These are phyloP conservation scores for Monosporozyma servazzii DNA, from an alignment of 805 yeast genomes.

Conservation along the genomic window DNA sequence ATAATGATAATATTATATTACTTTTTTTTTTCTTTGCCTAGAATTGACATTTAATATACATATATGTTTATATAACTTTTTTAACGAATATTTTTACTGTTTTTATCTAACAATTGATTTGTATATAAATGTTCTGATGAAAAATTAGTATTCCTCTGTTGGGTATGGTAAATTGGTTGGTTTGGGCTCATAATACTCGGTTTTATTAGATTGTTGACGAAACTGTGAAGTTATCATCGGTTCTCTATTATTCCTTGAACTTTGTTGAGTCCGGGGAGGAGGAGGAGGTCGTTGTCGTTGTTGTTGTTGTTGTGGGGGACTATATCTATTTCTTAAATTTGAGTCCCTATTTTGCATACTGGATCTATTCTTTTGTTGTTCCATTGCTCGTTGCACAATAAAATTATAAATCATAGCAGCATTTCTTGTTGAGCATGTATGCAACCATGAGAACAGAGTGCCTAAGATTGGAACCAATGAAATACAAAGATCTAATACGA, in stretches of 20 bases:
- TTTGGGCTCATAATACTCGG: background rate
- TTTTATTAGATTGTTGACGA: background rate
- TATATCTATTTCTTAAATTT: background rate
- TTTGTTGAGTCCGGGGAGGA: background rate
- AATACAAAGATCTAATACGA: slow-evolving; percentile 61
- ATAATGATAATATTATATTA: too few species aligned
- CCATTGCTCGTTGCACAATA: slow-evolving; percentile 19
- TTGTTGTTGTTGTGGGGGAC: slow-evolving; percentile 1
- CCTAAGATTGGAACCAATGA: slow-evolving; percentile 79
- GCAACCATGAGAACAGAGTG: slow-evolving; percentile 65
- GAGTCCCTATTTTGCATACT: background rate
- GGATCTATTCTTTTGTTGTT: background rate
- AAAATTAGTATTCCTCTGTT: background rate
- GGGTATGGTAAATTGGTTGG: background rate
- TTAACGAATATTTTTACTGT: too few species aligned
- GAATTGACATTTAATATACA: too few species aligned
- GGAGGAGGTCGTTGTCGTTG: background rate
- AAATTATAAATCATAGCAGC: slow-evolving; percentile 64
- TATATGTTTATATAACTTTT: too few species aligned
- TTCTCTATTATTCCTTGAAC: background rate
- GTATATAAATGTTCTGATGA: background rate
- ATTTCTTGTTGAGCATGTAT: slow-evolving; percentile 81
- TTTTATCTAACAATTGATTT: background rate
- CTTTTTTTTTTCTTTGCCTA: too few species aligned
- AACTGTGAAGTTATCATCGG: background rate